These are phyloP conservation scores for Dispira simplex DNA, from an alignment of 192 early-diverging fungal genomes.

Conservation along the genomic window DNA sequence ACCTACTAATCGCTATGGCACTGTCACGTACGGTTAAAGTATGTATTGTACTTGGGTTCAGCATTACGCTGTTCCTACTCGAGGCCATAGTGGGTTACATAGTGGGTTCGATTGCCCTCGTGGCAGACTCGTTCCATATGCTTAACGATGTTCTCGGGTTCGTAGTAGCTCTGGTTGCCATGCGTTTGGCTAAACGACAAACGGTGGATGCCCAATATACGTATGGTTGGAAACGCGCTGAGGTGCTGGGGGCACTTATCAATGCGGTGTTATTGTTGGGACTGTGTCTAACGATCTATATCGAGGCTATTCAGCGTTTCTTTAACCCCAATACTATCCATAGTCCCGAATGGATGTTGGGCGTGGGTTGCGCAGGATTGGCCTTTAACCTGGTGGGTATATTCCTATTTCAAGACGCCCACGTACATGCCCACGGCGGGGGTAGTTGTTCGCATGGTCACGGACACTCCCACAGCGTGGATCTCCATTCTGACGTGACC, in stretches of 20 bases:
- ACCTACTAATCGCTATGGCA: not conserved
- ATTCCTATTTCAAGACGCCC: slow-evolving; percentile 56
- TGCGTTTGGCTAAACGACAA: slow-evolving; percentile 42
- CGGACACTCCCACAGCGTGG: slow-evolving; percentile 12
- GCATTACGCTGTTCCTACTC: slow-evolving; percentile 52
- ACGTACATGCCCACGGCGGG: slow-evolving; percentile 39
- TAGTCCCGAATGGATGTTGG: slow-evolving; percentile 55
- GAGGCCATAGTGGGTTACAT: slow-evolving; percentile 70
- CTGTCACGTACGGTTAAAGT: slow-evolving; percentile 39
- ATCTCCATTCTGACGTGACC: too few relatives aligned
- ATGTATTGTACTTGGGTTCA: slow-evolving; percentile 39
- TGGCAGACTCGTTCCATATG: slow-evolving; percentile 93
- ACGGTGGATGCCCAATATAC: slow-evolving; percentile 46
- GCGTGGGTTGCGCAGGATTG: slow-evolving; percentile 66
- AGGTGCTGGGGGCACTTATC: slow-evolving; percentile 82
- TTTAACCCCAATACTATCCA: slow-evolving; percentile 48
- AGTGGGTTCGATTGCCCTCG: slow-evolving; percentile 60
- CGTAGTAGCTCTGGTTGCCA: slow-evolving; percentile 69
- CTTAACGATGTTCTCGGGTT: slow-evolving; percentile 64
- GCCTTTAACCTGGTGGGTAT: slow-evolving; percentile 64
- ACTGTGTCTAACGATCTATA: slow-evolving; percentile 77
- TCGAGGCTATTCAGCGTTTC: slow-evolving; percentile 77
- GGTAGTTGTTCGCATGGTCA: slow-evolving; percentile 16
- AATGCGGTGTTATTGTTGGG: slow-evolving; percentile 85
- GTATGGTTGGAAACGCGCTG: slow-evolving; percentile 84